These are phyloP conservation scores for Jasminum sambac DNA, from an alignment of 257 asterid genomes.

Conservation along the genomic window DNA sequence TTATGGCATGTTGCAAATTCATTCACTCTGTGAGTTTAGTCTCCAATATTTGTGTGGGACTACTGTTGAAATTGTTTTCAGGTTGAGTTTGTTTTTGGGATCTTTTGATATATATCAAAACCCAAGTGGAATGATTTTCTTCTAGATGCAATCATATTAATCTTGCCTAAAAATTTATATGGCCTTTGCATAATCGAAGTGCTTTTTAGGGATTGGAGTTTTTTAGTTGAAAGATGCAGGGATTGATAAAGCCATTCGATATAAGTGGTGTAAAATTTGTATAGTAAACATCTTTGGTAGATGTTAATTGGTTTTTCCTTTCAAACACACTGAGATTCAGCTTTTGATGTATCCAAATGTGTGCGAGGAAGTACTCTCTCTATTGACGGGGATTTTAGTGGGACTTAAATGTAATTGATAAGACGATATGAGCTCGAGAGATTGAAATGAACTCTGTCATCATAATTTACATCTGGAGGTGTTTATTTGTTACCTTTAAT, in stretches of 20 bases:
- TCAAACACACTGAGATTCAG: background rate
- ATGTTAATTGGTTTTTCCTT: background rate
- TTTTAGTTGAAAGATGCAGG: background rate
- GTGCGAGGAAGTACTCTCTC: background rate
- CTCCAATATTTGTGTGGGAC: background rate
- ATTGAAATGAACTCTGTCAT: background rate
- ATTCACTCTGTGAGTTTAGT: background rate
- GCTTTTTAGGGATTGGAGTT: conserved; percentile 10
- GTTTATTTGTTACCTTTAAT: background rate
- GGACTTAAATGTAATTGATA: background rate
- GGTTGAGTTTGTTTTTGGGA: background rate
- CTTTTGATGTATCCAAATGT: background rate
- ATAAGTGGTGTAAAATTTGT: background rate
- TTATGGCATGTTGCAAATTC: background rate
- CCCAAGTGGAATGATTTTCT: background rate
- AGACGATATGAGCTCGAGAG: background rate
- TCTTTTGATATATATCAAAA: background rate
- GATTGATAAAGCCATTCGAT: background rate
- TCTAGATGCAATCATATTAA: background rate
- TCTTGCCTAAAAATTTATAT: background rate
- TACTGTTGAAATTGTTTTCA: background rate
- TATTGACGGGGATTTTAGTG: background rate
- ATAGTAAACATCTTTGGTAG: background rate
- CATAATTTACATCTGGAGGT: background rate
- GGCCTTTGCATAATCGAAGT: background rate